Conservation (phyloP, 371 early-diverging fungal species). For the Haplosporangium sp. region DNA sequence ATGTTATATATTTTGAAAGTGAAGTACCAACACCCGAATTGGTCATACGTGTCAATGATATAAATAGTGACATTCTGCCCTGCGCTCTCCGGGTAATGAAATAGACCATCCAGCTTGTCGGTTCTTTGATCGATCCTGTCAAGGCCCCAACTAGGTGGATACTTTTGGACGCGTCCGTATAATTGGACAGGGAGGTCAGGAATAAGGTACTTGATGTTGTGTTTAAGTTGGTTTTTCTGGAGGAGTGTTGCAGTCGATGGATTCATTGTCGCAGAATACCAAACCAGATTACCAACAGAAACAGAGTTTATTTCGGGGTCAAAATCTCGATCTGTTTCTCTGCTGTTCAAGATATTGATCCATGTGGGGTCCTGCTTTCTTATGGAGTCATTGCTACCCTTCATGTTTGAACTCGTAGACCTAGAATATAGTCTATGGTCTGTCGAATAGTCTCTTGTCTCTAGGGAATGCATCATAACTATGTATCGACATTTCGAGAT, state of each 20-base stretch:
- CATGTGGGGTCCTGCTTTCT: constrained; percentile 10
- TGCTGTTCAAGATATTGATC: constrained; percentile 16
- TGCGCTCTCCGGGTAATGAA: constrained; percentile 43
- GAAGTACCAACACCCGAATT: too few relatives aligned
- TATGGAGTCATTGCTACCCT: neutral
- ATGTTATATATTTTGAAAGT: too few relatives aligned
- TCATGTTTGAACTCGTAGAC: neutral
- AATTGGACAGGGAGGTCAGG: constrained; percentile 35
- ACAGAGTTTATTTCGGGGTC: constrained; percentile 2
- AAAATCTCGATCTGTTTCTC: neutral
- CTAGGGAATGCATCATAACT: constrained; percentile 40
- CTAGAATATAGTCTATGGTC: neutral
- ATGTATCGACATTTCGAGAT: constrained; percentile 46
- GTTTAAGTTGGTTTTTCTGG: constrained; percentile 20
- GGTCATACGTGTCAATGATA: constrained; percentile 75
- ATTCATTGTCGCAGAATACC: constrained; percentile 42
- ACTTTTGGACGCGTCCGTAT: constrained; percentile 33
- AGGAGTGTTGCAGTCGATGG: constrained; percentile 23
- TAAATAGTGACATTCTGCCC: constrained; percentile 75
- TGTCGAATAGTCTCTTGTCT: neutral
- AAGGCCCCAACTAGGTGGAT: constrained; percentile 52
- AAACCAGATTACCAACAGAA: constrained; percentile 26
- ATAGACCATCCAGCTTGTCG: constrained; percentile 35
- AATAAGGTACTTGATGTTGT: constrained; percentile 36
- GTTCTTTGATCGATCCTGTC: constrained; percentile 58